Base-by-base conservation (phyloP, 192 early-diverging fungal species). In the Spizellomyces sp. region DNA sequence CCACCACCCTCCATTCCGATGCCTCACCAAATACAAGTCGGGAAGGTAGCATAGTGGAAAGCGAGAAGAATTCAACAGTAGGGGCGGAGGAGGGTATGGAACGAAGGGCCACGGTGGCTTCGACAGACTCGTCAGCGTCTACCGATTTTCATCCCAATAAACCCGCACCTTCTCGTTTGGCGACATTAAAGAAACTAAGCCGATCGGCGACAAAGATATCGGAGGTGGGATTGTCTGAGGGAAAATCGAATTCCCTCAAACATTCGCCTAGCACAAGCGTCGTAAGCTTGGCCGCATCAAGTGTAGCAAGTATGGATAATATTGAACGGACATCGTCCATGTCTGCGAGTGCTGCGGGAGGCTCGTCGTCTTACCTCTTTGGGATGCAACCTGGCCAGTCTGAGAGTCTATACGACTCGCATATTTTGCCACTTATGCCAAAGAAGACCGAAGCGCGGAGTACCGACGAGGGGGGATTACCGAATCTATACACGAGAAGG, bases 351-450 rank as follows among this genome's bases (percentile, higher is more conserved):
- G 9, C 9, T 54, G 50, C 50, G 12, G 50, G 17, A 54, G 50
- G 1, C 0, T 54, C 50, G 14, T 54, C 50, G 14, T 54, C 50
- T 19, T 2, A 54, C 14, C 12, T n/a, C 50, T 54, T 19, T 12
- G 50, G 14, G 50, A 2, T 54, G 50, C 14, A 19, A 4, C 14
- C 14, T 12, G 14, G 14, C 14, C 50, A 54, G 14, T 1, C 14
- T n/a, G 1, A 54, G 12, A 12, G 14, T n/a, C 14, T 54, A 54
- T 54, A 54, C 17, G 50, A 54, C 2, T 54, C 50, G 17, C 50
- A 54, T 19, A 54, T 54, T 54, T 19, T n/a, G 50, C 50, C 50
- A 54, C 50, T 54, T 54, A n/a, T 54, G 17, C 50, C 50, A 54
- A 12, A 54, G 50, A 54, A 54, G 50, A 2, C 14, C 17, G 50